Conservation (phyloP, 2,329 filamentous ascomycete species). For the Neofusicoccum parvum region DNA sequence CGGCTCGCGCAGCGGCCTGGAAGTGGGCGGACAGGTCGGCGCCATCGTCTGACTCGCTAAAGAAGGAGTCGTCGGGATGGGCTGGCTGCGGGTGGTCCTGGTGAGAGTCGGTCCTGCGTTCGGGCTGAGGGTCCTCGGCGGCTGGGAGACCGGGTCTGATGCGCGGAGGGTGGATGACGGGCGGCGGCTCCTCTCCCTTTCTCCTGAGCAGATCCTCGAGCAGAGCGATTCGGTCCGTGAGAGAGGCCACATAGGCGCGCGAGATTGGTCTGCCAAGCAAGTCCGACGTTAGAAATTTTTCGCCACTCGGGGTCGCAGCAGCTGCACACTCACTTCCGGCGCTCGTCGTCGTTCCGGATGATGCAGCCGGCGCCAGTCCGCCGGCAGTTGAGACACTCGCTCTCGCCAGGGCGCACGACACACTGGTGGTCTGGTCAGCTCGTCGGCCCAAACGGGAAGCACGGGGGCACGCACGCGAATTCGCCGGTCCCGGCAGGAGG, state of each 20-base stretch:
- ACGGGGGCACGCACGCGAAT: slow-evolving; percentile 39
- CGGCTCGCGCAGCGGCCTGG: slow-evolving; percentile 24
- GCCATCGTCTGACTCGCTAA: slow-evolving; percentile 27
- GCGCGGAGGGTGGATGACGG: slow-evolving; percentile 57
- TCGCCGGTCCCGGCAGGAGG: slow-evolving; percentile 52
- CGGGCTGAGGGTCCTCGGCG: slow-evolving; percentile 31
- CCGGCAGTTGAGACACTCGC: slow-evolving; percentile 56
- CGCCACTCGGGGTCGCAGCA: not conserved
- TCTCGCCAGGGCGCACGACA: slow-evolving; percentile 56
- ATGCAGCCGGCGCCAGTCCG: slow-evolving; percentile 55
- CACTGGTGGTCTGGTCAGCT: slow-evolving; percentile 45
- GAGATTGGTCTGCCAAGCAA: slow-evolving; percentile 53
- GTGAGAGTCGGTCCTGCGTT: not conserved
- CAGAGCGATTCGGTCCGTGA: slow-evolving; percentile 57
- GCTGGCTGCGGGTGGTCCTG: slow-evolving; percentile 31
- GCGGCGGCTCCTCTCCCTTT: slow-evolving; percentile 52
- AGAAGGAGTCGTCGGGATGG: slow-evolving; percentile 33
- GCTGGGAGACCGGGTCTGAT: slow-evolving; percentile 43
- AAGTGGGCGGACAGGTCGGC: not conserved
- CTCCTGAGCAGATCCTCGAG: slow-evolving; percentile 57
- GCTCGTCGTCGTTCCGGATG: slow-evolving; percentile 61
- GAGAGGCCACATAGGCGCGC: slow-evolving; percentile 60
- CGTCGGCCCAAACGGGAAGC: not conserved
- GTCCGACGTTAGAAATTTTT: not conserved
- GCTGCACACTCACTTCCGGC: slow-evolving; percentile 50